Evolutionary conservation across 768 basidiomycete genomes (phyloP).

Genomic region (Tulasnella sp.): DNA sequence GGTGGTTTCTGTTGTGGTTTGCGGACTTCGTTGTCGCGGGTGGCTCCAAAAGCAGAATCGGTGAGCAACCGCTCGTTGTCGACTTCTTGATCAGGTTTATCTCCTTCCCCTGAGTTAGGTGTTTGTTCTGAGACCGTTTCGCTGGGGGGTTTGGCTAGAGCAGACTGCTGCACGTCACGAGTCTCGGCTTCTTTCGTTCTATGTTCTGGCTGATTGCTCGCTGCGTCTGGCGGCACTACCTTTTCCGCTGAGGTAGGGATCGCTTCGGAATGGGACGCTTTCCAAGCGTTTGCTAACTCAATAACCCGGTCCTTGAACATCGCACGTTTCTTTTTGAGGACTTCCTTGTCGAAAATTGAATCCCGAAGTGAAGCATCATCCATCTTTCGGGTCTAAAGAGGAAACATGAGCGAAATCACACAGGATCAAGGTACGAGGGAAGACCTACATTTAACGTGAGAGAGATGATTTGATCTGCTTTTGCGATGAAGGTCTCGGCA

Average conservation of each 20-base stretch:
- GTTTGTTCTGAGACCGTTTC: neutral
- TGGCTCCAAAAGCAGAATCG: neutral
- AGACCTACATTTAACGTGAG: neutral
- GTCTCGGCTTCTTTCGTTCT: neutral
- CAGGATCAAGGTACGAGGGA: neutral
- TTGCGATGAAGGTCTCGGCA: constrained; percentile 65
- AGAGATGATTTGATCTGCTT: constrained; percentile 49
- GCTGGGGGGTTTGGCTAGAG: neutral
- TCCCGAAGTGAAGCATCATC: constrained; percentile 20
- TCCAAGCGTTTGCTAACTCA: constrained; percentile 43
- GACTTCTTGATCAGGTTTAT: neutral
- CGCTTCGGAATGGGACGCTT: neutral
- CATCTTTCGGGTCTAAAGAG: constrained; percentile 17
- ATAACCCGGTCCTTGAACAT: constrained; percentile 39
- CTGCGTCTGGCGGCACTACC: neutral
- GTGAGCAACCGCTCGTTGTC: neutral
- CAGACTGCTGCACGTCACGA: neutral
- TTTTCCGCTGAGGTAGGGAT: neutral
- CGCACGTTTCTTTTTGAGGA: constrained; percentile 28
- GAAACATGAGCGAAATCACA: neutral
- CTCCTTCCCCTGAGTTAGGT: neutral
- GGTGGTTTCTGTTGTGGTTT: neutral
- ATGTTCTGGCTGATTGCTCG: neutral
- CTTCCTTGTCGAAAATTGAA: constrained; percentile 28
- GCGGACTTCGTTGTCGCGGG: neutral